Conservation (phyloP, 805 yeast genomes). For the Sporopachydermia lactativora region DNA sequence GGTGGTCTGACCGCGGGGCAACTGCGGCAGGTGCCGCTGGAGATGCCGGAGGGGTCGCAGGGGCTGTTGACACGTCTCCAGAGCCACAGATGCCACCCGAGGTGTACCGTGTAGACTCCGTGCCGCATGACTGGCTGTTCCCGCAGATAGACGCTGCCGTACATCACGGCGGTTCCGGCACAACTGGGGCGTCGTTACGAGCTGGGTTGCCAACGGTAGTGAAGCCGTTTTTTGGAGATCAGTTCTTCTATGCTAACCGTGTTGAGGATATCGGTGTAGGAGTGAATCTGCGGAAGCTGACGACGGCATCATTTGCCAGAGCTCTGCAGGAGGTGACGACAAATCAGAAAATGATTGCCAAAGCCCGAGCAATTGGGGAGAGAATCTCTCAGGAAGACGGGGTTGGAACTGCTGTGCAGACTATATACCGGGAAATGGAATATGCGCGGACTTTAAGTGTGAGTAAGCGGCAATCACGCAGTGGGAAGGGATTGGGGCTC, state of each 20-base stretch:
- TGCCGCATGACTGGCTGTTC: conserved; percentile 93
- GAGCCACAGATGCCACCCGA: conserved; percentile 46
- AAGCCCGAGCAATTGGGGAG: conserved; percentile 49
- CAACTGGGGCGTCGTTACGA: conserved; percentile 83
- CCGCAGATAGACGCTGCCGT: conserved; percentile 85
- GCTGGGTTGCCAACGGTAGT: conserved; percentile 83
- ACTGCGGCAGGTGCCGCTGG: conserved; percentile 23
- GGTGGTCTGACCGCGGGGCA: conserved; percentile 75
- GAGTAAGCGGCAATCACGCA: conserved; percentile 14
- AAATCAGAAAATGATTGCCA: conserved; percentile 49
- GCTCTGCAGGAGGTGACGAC: conserved; percentile 61
- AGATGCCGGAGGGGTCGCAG: conserved; percentile 22
- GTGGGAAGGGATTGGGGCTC: no score
- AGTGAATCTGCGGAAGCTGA: conserved; percentile 51
- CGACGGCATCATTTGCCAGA: conserved; percentile 42
- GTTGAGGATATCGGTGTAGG: conserved; percentile 89
- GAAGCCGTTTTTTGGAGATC: conserved; percentile 95
- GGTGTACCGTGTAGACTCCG: conserved; percentile 52
- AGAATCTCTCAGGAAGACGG: conserved; percentile 67
- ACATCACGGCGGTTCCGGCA: conserved; percentile 96
- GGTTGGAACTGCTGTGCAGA: conserved; percentile 57
- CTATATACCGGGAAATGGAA: conserved; percentile 67
- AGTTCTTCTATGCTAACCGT: conserved; percentile 78
- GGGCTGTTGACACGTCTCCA: conserved; percentile 11
- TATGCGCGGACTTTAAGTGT: conserved; percentile 51